These are phyloP conservation scores for Stellera chamaejasme DNA, from an alignment of 345 rosid genomes.

Conservation along the genomic window DNA sequence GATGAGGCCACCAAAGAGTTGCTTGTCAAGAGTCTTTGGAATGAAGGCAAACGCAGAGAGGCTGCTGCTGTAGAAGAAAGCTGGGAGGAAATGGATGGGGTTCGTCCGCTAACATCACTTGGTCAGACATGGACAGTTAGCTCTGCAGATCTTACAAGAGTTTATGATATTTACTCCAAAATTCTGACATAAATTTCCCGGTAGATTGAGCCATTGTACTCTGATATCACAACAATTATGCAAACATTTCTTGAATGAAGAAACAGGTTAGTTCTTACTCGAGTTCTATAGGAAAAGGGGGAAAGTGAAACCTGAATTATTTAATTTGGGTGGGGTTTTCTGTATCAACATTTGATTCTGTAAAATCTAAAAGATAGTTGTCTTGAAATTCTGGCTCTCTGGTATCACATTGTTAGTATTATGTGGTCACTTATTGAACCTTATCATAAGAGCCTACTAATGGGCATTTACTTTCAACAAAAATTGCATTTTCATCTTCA, in stretches of 20 bases:
- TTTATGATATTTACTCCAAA: slow-evolving; percentile 47
- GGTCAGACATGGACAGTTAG: slow-evolving; percentile 82
- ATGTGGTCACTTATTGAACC: no score
- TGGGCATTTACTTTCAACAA: no score
- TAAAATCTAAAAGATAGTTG: no score
- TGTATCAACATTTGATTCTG: no score
- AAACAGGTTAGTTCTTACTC: no score
- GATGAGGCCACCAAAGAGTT: slow-evolving; percentile 64
- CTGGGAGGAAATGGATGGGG: slow-evolving; percentile 24
- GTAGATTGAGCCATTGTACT: slow-evolving; percentile 9
- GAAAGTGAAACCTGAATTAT: no score
- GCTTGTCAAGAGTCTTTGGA: slow-evolving; percentile 85
- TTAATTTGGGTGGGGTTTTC: no score
- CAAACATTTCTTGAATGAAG: background rate
- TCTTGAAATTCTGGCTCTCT: no score
- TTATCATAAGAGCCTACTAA: no score
- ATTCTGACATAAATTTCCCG: slow-evolving; percentile 21
- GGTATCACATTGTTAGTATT: no score
- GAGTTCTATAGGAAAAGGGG: no score
- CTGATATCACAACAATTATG: background rate
- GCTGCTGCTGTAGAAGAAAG: slow-evolving; percentile 73
- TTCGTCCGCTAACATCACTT: slow-evolving; percentile 40
- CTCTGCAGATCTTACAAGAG: slow-evolving; percentile 50
- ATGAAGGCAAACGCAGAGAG: slow-evolving; percentile 86
- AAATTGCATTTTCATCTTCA: no score